Conservation (phyloP, 2,329 filamentous ascomycete genomes). For the Botryotinia narcissicola region DNA sequence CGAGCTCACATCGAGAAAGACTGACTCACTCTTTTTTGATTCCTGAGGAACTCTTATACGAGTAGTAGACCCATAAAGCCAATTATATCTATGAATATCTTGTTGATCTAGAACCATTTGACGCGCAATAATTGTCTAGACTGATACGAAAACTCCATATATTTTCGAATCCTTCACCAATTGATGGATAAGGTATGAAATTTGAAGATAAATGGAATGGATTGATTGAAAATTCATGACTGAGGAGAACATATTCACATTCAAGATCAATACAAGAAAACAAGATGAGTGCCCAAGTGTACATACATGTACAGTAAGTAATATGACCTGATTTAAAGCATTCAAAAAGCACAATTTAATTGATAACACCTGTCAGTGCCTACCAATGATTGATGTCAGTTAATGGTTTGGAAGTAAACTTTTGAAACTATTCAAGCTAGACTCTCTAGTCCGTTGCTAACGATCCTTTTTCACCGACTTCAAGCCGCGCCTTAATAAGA, state of each 20-base stretch:
- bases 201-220: neutral
- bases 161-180: neutral
- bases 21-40: neutral
- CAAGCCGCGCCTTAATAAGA: neutral
- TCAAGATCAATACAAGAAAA: neutral
- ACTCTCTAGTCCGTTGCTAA: neutral
- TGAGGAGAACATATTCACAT: neutral
- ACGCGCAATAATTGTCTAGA: slow-evolving; percentile 4
- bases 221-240: neutral
- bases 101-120: slow-evolving; percentile 5
- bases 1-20: neutral
- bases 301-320: neutral
- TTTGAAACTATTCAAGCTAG: slow-evolving; percentile 2
- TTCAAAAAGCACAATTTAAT: neutral
- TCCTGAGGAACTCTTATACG: neutral
- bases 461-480: neutral
- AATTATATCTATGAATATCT: neutral
- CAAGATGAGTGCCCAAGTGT: neutral
- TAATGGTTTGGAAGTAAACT: neutral
- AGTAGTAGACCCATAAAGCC: neutral
- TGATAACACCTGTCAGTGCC: neutral
- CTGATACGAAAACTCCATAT: neutral
- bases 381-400: neutral
- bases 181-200: neutral
- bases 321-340: neutral